Evolutionary conservation across 352 stramenopile genomes (phyloP).

Genomic region (Phytophthora pluvialis): DNA sequence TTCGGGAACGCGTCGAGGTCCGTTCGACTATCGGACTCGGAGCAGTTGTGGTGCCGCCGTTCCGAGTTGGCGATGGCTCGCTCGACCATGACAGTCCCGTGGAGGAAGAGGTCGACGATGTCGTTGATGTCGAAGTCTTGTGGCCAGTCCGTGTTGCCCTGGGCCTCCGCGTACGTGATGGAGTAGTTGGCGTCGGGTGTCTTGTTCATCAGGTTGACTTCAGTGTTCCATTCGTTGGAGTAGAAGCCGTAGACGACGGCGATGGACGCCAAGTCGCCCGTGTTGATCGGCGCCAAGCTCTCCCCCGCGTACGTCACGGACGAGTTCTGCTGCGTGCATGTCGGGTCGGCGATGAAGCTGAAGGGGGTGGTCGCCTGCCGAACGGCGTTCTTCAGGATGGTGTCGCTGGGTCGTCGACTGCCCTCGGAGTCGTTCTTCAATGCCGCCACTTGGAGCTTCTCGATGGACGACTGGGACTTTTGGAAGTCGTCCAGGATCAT

Average conservation of each 20-base stretch:
- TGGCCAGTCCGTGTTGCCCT: conserved; percentile 24
- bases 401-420: conserved; percentile 35
- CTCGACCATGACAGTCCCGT: conserved; percentile 52
- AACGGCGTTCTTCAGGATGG: conserved; percentile 53
- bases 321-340: conserved; percentile 39
- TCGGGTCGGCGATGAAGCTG: conserved; percentile 38
- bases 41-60: conserved; percentile 45
- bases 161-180: conserved; percentile 19
- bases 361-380: conserved; percentile 37
- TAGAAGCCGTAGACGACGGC: conserved; percentile 56
- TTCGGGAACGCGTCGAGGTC: conserved; percentile 30
- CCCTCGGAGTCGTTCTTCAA: conserved; percentile 23
- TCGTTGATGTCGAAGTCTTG: conserved; percentile 27
- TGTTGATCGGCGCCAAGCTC: conserved; percentile 39
- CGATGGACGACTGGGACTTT: conserved; percentile 40
- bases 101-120: conserved; percentile 45
- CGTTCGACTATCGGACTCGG: conserved; percentile 38
- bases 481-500: conserved; percentile 52
- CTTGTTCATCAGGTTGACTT: conserved; percentile 36
- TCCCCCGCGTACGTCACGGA: conserved; percentile 23
- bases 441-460: conserved; percentile 27
- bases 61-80: conserved; percentile 39
- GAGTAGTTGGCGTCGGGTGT: conserved; percentile 21
- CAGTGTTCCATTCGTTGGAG: conserved; percentile 56
- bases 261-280: conserved; percentile 49